Evolutionary conservation across 2,329 filamentous ascomycete species (phyloP), one percentile per base, ranked within the genome.

Genomic region (Raffaelea arxii): DNA sequence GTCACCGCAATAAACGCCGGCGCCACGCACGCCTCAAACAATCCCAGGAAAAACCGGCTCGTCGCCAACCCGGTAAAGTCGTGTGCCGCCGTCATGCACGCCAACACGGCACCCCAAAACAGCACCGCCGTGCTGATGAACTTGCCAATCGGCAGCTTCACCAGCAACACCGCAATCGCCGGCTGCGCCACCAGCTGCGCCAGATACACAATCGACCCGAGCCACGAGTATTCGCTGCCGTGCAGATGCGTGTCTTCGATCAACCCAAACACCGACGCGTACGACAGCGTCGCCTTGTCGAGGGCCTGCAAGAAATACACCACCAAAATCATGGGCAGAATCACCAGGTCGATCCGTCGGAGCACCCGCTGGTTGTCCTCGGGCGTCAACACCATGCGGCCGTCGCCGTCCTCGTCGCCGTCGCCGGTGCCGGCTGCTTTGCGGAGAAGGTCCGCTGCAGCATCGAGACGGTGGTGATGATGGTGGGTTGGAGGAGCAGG

Each of bases 221-320:
- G 51, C 51, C 52, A 51, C 24, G 45, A 56, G 53, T 53, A 56
- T 49, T 55, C 45, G 32, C 44, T 44, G 43, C 50, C 51, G 12
- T 46, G 42, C 2, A 56, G 51, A 24, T 47, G 10, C 3, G 52
- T 52, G 54, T 79, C 75, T 21, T 63, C 53, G 27, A 68, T 62
- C 4, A 80, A 58, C 19, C 73, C 74, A 50, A 75, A 78, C 6
- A 76, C 70, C n/a, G 75, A 74, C 30, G 71, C 72, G 47, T 75
- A 78, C 10, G 74, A 74, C 1, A 80, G 65, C 0, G 77, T 70
- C 1, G 69, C 66, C 58, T 80, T 80, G 60, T 80, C 75, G n/a
- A 80, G 66, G 30, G 78, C 69, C 46, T 56, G 55, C 7, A 57
- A 44, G 36, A 53, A 55, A 48, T 57, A 57, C n/a, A 54, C 51